Conservation (phyloP, 352 stramenopile genomes). For the Globisporangium alternatum region DNA sequence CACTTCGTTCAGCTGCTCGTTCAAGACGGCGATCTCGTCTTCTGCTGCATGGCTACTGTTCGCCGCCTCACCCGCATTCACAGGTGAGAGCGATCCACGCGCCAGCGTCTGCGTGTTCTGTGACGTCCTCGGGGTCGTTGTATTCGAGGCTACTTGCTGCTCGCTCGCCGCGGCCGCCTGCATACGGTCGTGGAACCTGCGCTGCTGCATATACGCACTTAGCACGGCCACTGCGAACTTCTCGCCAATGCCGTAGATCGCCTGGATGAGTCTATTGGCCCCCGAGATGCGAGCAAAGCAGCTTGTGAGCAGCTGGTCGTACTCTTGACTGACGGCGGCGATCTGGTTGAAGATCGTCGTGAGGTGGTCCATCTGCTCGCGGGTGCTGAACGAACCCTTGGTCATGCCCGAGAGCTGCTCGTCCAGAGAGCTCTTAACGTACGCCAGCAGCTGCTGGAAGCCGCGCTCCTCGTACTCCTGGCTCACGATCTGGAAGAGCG, state of each 20-base stretch:
- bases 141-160: background rate
- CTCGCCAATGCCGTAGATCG: constrained; percentile 64
- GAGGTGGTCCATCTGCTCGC: constrained; percentile 74
- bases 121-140: constrained; percentile 1
- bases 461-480: constrained; percentile 67
- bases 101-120: constrained; percentile 6
- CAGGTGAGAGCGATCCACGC: constrained; percentile 5
- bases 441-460: constrained; percentile 47
- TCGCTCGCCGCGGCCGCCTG: constrained; percentile 22
- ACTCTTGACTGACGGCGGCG: constrained; percentile 60
- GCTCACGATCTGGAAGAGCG: constrained; percentile 73
- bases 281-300: constrained; percentile 59
- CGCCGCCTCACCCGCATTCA: background rate
- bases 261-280: constrained; percentile 43
- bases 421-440: constrained; percentile 39
- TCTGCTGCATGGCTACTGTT: constrained; percentile 24
- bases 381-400: constrained; percentile 57
- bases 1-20: constrained; percentile 86
- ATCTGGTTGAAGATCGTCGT: constrained; percentile 74
- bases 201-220: constrained; percentile 69
- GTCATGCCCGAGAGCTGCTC: constrained; percentile 31
- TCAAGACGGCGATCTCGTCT: constrained; percentile 66
- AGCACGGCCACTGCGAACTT: constrained; percentile 54
- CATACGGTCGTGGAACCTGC: constrained; percentile 69
- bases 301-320: constrained; percentile 43